Evolutionary conservation across 371 early-diverging fungal genomes (phyloP).

Genomic region (Lichtheimia ramosa): DNA sequence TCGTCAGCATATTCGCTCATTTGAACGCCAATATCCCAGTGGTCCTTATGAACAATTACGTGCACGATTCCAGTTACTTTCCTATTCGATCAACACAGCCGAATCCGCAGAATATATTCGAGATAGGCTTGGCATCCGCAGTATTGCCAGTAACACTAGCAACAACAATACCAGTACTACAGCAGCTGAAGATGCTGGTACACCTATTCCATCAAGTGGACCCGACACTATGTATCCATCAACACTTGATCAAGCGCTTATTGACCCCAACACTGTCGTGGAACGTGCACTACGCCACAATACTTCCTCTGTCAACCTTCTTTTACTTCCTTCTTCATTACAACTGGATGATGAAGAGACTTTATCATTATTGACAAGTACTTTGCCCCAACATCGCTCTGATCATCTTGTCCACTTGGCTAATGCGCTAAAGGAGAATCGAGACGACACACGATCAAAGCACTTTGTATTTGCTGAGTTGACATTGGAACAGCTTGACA

Average conservation of each 20-base stretch:
- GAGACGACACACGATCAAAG: no score
- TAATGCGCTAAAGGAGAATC: no score
- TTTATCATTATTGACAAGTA: no score
- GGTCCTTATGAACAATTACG: slow-evolving; percentile 11
- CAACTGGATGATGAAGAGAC: no score
- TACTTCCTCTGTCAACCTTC: no score
- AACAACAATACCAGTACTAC: not conserved
- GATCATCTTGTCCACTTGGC: no score
- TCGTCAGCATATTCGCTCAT: slow-evolving; percentile 12
- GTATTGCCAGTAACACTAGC: not conserved
- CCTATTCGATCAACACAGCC: slow-evolving; percentile 26
- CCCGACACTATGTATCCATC: not conserved
- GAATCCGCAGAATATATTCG: slow-evolving; percentile 24
- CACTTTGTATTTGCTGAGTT: no score
- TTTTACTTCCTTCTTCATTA: no score
- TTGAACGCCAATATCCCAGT: not conserved
- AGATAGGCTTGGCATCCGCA: slow-evolving; percentile 11
- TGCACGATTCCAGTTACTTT: slow-evolving; percentile 35
- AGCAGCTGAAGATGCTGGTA: not conserved
- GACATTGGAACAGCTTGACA: no score
- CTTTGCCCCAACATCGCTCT: no score
- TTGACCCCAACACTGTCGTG: not conserved
- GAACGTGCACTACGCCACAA: not conserved
- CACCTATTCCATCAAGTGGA: slow-evolving; percentile 1
- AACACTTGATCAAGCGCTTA: not conserved